Conservation (phyloP, 2,329 filamentous ascomycete species). For the Trichoderma atrobrunneum region DNA sequence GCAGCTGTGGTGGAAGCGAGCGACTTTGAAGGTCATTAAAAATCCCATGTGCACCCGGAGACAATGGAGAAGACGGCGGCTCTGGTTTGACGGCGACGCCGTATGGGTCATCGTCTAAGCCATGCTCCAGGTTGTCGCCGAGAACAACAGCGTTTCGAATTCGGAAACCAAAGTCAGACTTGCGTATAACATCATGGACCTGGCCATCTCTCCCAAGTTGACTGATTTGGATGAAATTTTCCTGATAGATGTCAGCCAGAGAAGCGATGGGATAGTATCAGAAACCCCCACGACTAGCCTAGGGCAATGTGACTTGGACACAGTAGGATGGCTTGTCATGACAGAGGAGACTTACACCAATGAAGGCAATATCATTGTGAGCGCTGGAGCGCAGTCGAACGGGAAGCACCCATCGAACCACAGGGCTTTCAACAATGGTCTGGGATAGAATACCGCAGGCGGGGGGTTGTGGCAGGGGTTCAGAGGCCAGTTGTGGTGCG, state of each 20-base stretch:
- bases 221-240: constrained; percentile 76
- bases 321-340: background rate
- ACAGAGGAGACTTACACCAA: constrained; percentile 61
- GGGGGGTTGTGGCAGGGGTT: constrained; percentile 43
- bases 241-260: constrained; percentile 41
- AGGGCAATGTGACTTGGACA: background rate
- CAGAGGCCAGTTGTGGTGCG: constrained; percentile 31
- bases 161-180: constrained; percentile 71
- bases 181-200: constrained; percentile 72
- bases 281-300: background rate
- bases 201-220: constrained; percentile 68
- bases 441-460: constrained; percentile 71
- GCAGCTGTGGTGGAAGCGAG: constrained; percentile 69
- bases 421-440: constrained; percentile 73
- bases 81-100: constrained; percentile 38
- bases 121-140: constrained; percentile 50
- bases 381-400: constrained; percentile 68
- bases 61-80: constrained; percentile 39
- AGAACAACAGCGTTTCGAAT: constrained; percentile 80
- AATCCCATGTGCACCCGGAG: constrained; percentile 26
- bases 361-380: constrained; percentile 80
- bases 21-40: constrained; percentile 8
- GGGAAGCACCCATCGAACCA: constrained; percentile 73
- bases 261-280: background rate
- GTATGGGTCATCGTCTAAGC: constrained; percentile 33